Conservation (phyloP, 169 alveolate genomes). For the Eimeria praecox region DNA sequence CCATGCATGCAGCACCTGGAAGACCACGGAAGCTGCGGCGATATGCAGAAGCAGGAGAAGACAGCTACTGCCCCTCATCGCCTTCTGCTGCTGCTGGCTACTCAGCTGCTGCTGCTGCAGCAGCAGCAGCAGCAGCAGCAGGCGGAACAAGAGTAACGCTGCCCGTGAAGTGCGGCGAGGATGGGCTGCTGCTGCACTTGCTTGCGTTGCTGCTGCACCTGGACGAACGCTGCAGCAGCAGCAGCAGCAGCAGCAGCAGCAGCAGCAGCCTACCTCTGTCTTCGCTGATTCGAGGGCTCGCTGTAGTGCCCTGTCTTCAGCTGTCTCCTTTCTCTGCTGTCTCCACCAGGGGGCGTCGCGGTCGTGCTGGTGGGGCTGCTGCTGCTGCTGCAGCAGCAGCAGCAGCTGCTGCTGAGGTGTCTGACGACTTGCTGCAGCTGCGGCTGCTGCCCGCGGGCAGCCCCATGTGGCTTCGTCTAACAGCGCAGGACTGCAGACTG, state of each 20-base stretch:
- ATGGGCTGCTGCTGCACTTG: constrained; percentile 17
- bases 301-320: constrained; percentile 43
- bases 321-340: background rate
- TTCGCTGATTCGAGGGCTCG: background rate
- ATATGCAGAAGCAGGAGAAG: background rate
- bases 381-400: too few relatives aligned
- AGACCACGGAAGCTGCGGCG: constrained; percentile 36
- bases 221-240: constrained; percentile 8
- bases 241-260: background rate
- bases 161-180: background rate
- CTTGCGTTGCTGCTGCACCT: constrained; percentile 64
- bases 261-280: background rate
- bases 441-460: constrained; percentile 25
- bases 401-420: background rate
- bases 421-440: constrained; percentile 17
- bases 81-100: background rate
- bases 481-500: constrained; percentile 24
- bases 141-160: background rate
- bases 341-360: background rate
- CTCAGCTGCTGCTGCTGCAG: background rate
- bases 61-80: background rate
- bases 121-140: constrained; percentile 1
- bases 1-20: background rate
- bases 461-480: constrained; percentile 61
- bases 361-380: too few relatives aligned